Percentiles rank a stretch among this genome's conserved stretches.
Evolutionary conservation across 2,329 filamentous ascomycete species (phyloP).

Genomic region (Arthroderma sp.): DNA sequence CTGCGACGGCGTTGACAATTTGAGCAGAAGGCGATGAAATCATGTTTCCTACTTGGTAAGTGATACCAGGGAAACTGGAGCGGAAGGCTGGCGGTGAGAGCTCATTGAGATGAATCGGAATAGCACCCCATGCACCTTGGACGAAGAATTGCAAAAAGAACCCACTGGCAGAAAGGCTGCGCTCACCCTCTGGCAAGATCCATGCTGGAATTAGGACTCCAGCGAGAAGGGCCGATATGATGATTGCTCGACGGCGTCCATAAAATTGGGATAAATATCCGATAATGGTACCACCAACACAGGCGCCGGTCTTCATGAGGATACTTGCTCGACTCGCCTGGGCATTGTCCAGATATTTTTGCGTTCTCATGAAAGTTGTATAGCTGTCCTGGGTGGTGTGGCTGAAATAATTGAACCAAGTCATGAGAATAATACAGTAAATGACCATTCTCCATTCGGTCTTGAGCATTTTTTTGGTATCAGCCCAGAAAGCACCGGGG

Average conservation of each 20-base stretch:
- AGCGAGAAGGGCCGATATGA: constrained; percentile 52
- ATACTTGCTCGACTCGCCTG: constrained; percentile 62
- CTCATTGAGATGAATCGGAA: constrained; percentile 57
- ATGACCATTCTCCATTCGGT: constrained; percentile 65
- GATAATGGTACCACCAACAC: constrained; percentile 58
- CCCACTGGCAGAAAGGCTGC: constrained; percentile 54
- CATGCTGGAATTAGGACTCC: constrained; percentile 59
- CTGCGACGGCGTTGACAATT: constrained; percentile 63
- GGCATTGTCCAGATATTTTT: constrained; percentile 54
- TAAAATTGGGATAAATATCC: constrained; percentile 65
- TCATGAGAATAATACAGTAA: constrained; percentile 69
- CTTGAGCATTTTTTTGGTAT: constrained; percentile 53
- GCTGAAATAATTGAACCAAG: constrained; percentile 60
- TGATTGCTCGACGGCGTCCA: constrained; percentile 46
- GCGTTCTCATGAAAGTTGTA: constrained; percentile 63
- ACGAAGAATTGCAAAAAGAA: constrained; percentile 78
- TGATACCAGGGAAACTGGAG: constrained; percentile 51
- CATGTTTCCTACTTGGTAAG: constrained; percentile 52
- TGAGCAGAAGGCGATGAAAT: constrained; percentile 53
- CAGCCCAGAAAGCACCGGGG: constrained; percentile 47
- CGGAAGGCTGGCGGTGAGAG: constrained; percentile 48
- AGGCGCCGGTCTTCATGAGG: constrained; percentile 66
- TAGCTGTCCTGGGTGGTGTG: constrained; percentile 73
- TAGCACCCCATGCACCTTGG: constrained; percentile 63
- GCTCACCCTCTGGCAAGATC: constrained; percentile 44